Evolutionary conservation across 257 asterid species (phyloP).

Genomic region (Penstemon eatonii): DNA sequence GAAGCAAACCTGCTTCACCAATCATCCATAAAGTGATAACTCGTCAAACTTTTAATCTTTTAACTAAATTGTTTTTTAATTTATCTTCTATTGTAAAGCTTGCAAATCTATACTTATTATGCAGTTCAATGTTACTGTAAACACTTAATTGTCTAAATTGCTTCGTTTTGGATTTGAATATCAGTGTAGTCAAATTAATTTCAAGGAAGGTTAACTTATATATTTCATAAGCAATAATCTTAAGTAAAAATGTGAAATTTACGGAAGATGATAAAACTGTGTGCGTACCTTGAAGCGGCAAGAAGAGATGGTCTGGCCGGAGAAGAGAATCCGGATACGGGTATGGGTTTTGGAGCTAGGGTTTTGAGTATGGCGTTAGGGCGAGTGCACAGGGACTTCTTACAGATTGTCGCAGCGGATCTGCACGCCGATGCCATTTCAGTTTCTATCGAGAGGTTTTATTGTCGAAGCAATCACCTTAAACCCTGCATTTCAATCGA

Average conservation of each 20-base stretch:
- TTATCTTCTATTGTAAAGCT: not conserved
- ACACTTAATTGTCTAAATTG: too few species aligned
- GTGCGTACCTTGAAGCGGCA: conserved; percentile 40
- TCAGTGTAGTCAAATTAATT: conserved; percentile 8
- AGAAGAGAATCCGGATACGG: conserved; percentile 34
- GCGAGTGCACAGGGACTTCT: conserved; percentile 39
- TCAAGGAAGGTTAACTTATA: not conserved
- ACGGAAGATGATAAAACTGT: not conserved
- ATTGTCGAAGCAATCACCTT: not conserved
- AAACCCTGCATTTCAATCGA: conserved; percentile 15
- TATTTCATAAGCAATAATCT: not conserved
- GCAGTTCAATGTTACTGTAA: too few species aligned
- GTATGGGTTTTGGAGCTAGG: conserved; percentile 32
- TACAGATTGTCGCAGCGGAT: conserved; percentile 37
- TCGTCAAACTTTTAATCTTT: not conserved
- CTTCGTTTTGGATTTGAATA: too few species aligned
- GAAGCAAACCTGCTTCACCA: conserved; percentile 39
- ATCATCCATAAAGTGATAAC: not conserved
- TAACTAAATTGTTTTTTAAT: not conserved
- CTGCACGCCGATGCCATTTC: conserved; percentile 46
- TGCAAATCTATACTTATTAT: not conserved
- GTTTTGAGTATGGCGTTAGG: conserved; percentile 28
- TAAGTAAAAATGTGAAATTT: not conserved
- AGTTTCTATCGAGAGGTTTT: conserved; percentile 29
- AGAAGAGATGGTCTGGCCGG: conserved; percentile 27